Conservation (phyloP, 495 filamentous ascomycete genomes). For the Cenococcum geophilum region DNA sequence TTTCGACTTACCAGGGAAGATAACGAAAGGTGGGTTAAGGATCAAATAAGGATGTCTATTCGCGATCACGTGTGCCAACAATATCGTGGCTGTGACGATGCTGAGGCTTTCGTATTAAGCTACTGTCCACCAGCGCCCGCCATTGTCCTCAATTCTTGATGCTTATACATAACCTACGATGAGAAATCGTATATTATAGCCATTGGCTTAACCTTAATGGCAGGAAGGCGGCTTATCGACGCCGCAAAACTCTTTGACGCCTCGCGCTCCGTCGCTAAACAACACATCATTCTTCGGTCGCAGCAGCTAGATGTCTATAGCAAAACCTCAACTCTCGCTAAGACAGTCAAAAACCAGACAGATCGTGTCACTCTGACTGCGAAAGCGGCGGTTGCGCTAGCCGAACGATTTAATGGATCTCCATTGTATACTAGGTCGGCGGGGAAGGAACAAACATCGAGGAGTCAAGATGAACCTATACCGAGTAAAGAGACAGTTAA, state of each 20-base stretch:
- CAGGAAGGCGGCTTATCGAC: slow-evolving; percentile 69
- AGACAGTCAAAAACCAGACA: slow-evolving; percentile 57
- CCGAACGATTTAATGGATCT: slow-evolving; percentile 51
- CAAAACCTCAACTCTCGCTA: slow-evolving; percentile 67
- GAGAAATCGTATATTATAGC: background rate
- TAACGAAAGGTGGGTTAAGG: too few species aligned
- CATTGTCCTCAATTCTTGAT: background rate
- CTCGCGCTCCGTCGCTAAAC: slow-evolving; percentile 66
- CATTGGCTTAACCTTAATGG: slow-evolving; percentile 44
- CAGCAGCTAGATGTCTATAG: slow-evolving; percentile 74
- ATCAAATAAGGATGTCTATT: too few species aligned
- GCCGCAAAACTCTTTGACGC: slow-evolving; percentile 71
- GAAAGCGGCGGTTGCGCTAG: slow-evolving; percentile 56
- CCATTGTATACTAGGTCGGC: slow-evolving; percentile 28
- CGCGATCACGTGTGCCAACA: too few species aligned
- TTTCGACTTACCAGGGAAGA: too few species aligned
- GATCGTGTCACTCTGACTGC: slow-evolving; percentile 59
- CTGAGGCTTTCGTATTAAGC: background rate
- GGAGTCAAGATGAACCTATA: slow-evolving; percentile 22
- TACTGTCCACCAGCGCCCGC: background rate
- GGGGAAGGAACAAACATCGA: slow-evolving; percentile 24
- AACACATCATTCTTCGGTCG: slow-evolving; percentile 71
- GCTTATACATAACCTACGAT: background rate
- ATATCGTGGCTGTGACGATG: too few species aligned
- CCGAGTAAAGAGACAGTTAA: slow-evolving; percentile 27